A percentile compares a stretch with the other conserved stretches of the same genome.
Conservation (phyloP, 2,329 filamentous ascomycete species). For the Stachybotrys elegans region DNA sequence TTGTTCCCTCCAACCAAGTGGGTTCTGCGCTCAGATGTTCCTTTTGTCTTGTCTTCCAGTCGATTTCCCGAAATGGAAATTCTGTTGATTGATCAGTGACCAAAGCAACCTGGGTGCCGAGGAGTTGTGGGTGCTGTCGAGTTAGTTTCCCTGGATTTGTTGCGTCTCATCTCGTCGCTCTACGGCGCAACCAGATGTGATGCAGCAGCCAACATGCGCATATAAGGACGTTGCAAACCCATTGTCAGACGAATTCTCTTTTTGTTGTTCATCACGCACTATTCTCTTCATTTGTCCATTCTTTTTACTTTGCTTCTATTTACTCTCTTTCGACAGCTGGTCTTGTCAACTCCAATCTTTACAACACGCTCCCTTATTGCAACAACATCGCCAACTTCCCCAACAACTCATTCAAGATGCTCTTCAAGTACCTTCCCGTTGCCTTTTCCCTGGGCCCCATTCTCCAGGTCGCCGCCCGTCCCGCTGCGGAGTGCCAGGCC, state of each 20-base stretch:
- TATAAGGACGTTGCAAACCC: background rate
- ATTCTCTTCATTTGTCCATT: background rate
- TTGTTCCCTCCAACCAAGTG: too few relatives aligned
- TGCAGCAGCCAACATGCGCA: too few relatives aligned
- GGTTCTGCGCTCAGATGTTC: too few relatives aligned
- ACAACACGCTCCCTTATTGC: background rate
- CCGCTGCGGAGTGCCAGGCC: too few relatives aligned
- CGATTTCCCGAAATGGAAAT: background rate
- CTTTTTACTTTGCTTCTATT: background rate
- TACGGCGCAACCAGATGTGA: too few relatives aligned
- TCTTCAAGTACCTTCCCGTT: background rate
- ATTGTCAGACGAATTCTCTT: background rate
- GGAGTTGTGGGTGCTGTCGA: too few relatives aligned
- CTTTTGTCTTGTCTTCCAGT: background rate
- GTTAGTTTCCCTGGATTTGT: too few relatives aligned
- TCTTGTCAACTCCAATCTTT: background rate
- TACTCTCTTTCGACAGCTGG: background rate
- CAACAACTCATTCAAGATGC: background rate
- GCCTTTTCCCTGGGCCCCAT: background rate
- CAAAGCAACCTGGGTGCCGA: too few relatives aligned
- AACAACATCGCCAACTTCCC: constrained; percentile 1
- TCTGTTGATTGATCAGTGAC: constrained; percentile 2
- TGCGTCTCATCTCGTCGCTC: too few relatives aligned
- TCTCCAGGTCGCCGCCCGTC: background rate
- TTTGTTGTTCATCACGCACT: background rate